phyloP scores from a whole-genome alignment of 768 basidiomycete genomes.

The Amanita thiersii region DNA sequence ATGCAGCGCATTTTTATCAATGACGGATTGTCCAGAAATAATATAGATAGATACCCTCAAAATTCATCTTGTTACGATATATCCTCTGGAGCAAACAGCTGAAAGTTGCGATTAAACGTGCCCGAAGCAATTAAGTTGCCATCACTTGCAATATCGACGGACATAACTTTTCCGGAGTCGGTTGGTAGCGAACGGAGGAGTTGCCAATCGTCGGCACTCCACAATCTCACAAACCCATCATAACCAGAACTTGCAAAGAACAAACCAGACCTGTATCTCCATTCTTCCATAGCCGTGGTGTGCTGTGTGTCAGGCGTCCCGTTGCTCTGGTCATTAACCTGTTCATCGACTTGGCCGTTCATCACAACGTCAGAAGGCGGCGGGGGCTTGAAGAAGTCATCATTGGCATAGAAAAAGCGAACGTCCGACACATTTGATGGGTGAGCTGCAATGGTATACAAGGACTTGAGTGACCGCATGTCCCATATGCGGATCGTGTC shows the following conservation, averaged over 20 bases:
- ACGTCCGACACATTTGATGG: slow-evolving; percentile 92
- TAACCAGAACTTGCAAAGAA: slow-evolving; percentile 94
- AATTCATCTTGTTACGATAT: background rate
- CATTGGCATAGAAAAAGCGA: slow-evolving; percentile 80
- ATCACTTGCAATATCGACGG: slow-evolving; percentile 83
- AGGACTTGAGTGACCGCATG: slow-evolving; percentile 84
- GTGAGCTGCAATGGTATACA: slow-evolving; percentile 96
- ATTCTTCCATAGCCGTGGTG: slow-evolving; percentile 48
- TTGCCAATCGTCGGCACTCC: slow-evolving; percentile 99
- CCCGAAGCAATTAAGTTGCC: slow-evolving; percentile 81
- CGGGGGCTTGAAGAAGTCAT: slow-evolving; percentile 35
- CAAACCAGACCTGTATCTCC: slow-evolving; percentile 78
- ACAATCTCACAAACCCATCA: slow-evolving; percentile 91
- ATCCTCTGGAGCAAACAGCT: slow-evolving; percentile 79
- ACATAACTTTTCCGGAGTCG: slow-evolving; percentile 98
- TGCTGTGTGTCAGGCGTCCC: slow-evolving; percentile 28
- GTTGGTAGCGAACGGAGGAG: slow-evolving; percentile 81
- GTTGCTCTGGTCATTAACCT: slow-evolving; percentile 23
- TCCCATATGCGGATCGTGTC: slow-evolving; percentile 99
- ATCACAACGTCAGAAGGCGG: slow-evolving; percentile 41
- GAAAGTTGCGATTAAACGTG: slow-evolving; percentile 91
- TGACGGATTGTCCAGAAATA: too few relatives aligned
- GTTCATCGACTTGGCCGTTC: slow-evolving; percentile 32
- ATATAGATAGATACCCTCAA: too few relatives aligned
- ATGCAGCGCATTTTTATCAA: slow-evolving; percentile 14